Percentiles rank a stretch among this genome's conserved stretches.
These are phyloP conservation scores for Mytilinidion resinicola DNA, from an alignment of 495 filamentous ascomycete species.

Conservation along the genomic window DNA sequence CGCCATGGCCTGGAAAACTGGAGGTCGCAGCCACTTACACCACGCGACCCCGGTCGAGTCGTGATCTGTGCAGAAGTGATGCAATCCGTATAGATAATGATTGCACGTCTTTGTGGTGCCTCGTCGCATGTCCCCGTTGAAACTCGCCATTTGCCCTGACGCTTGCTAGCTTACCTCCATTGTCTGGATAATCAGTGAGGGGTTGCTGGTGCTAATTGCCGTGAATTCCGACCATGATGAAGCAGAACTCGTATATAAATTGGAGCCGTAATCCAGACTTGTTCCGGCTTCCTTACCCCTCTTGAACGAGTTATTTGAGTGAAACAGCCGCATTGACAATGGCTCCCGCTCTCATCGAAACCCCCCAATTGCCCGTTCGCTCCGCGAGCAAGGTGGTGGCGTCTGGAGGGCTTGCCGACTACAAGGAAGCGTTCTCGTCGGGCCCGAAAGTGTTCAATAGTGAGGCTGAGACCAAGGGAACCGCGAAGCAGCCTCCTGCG, in stretches of 20 bases:
- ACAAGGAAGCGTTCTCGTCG: constrained; percentile 33
- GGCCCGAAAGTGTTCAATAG: constrained; percentile 24
- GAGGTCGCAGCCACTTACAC: no score
- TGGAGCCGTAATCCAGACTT: no score
- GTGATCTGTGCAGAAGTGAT: background rate
- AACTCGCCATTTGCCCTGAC: background rate
- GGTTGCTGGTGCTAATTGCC: constrained; percentile 8
- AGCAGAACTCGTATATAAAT: constrained; percentile 2
- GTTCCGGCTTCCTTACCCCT: no score
- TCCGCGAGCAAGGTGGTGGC: constrained; percentile 9
- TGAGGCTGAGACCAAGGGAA: constrained; percentile 33
- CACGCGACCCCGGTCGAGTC: no score
- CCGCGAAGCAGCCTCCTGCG: constrained; percentile 42
- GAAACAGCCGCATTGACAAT: constrained; percentile 8
- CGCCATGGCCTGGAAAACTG: no score
- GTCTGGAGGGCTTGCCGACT: constrained; percentile 8
- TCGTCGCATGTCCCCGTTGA: background rate
- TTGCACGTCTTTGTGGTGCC: background rate
- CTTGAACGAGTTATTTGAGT: no score
- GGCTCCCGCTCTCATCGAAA: constrained; percentile 33
- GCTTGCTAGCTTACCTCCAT: background rate
- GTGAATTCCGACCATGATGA: constrained; percentile 3
- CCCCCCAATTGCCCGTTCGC: constrained; percentile 1
- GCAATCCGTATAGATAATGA: background rate
- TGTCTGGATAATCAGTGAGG: constrained; percentile 4